These are phyloP conservation scores for Xylariales sp. DNA, from an alignment of 2,329 filamentous ascomycete genomes.

Conservation along the genomic window DNA sequence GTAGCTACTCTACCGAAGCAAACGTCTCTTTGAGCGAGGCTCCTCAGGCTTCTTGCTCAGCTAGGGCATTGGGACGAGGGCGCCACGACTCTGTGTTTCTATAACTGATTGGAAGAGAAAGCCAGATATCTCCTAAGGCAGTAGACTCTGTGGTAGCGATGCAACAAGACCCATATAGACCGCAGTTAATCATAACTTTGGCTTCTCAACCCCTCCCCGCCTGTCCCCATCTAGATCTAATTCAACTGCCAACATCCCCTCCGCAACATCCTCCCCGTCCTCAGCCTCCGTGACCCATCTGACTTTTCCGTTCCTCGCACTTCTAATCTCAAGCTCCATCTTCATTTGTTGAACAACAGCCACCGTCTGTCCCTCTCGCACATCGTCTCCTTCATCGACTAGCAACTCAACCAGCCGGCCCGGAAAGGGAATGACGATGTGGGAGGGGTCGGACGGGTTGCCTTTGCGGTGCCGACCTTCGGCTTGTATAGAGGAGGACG, in stretches of 20 bases:
- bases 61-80: no score
- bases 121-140: no score
- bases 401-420: constrained; percentile 56
- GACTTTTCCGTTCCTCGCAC: constrained; percentile 40
- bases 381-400: constrained; percentile 45
- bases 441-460: constrained; percentile 41
- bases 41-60: no score
- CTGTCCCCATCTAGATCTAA: no score
- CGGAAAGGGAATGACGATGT: constrained; percentile 52
- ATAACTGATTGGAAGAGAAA: no score
- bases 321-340: constrained; percentile 62
- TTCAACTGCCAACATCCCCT: constrained; percentile 50
- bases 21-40: no score
- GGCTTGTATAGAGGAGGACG: constrained; percentile 39
- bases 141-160: no score
- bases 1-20: no score
- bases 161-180: no score
- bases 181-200: no score
- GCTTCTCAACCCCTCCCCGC: no score
- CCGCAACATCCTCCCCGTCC: constrained; percentile 47
- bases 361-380: constrained; percentile 47
- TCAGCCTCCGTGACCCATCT: constrained; percentile 50
- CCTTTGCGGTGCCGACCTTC: constrained; percentile 42
- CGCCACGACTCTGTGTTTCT: no score
- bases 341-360: constrained; percentile 63